phyloP scores from a whole-genome alignment of 768 basidiomycete genomes.

The Dentipellis sp. region DNA sequence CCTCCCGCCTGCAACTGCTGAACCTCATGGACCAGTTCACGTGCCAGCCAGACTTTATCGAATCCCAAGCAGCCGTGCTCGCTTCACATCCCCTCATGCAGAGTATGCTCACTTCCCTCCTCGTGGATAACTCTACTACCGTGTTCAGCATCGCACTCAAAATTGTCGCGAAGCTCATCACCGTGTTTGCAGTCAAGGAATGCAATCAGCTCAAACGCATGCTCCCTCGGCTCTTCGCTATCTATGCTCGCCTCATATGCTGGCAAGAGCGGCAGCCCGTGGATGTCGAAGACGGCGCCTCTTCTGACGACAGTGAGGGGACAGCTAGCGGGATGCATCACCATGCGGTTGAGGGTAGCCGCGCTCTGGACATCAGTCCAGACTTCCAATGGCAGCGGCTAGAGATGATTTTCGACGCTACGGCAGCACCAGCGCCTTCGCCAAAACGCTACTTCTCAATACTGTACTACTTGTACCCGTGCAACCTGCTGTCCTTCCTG shows the following conservation, averaged over 20 bases:
- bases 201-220: constrained; percentile 43
- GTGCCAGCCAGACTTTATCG: constrained; percentile 40
- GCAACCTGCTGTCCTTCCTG: constrained; percentile 77
- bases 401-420: constrained; percentile 47
- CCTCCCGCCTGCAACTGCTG: constrained; percentile 60
- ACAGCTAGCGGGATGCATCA: background rate
- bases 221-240: constrained; percentile 56
- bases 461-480: constrained; percentile 87
- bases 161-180: constrained; percentile 62
- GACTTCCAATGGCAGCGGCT: constrained; percentile 64
- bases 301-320: constrained; percentile 6
- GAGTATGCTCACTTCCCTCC: constrained; percentile 55
- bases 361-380: constrained; percentile 27
- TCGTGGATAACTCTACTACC: constrained; percentile 70
- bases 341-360: background rate
- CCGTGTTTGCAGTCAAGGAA: constrained; percentile 60
- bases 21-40: constrained; percentile 56
- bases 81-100: constrained; percentile 55
- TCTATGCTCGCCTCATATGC: constrained; percentile 64
- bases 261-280: constrained; percentile 52
- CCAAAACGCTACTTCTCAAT: constrained; percentile 63
- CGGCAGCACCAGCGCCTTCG: constrained; percentile 45
- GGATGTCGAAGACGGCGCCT: background rate
- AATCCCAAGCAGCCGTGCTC: constrained; percentile 37
- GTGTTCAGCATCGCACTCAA: constrained; percentile 55